These are phyloP conservation scores for Calocybe gangraenosa DNA, from an alignment of 768 basidiomycete species.

Conservation along the genomic window DNA sequence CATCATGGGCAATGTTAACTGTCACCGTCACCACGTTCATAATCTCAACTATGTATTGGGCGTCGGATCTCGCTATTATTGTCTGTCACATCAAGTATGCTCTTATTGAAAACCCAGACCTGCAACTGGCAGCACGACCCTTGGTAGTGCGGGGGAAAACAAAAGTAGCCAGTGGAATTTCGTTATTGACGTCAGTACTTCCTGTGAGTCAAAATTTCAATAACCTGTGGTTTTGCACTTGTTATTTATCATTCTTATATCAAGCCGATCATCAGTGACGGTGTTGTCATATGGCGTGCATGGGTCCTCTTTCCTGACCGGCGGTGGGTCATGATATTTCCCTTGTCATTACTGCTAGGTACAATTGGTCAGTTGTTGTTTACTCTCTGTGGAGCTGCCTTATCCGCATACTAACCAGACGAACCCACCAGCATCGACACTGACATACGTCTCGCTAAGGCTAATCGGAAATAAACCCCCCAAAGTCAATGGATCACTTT, in stretches of 20 bases:
- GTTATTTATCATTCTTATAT: slow-evolving; percentile 15
- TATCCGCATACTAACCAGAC: neutral
- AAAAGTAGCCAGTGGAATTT: neutral
- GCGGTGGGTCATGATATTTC: slow-evolving; percentile 3
- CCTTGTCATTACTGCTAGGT: slow-evolving; percentile 3
- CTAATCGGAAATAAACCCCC: neutral
- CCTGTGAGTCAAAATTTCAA: neutral
- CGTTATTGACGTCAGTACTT: neutral
- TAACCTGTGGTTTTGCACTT: neutral
- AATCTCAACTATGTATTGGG: slow-evolving; percentile 8
- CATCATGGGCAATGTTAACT: slow-evolving; percentile 4
- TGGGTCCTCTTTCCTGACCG: slow-evolving; percentile 5
- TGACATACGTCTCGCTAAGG: neutral
- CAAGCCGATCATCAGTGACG: slow-evolving; percentile 13
- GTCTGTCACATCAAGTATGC: neutral
- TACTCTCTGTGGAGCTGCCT: neutral
- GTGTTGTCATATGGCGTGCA: slow-evolving; percentile 9
- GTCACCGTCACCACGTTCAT: slow-evolving; percentile 3
- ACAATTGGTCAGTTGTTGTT: slow-evolving; percentile 5
- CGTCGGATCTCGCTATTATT: slow-evolving; percentile 2
- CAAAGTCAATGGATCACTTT: neutral
- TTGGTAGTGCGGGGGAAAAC: too few species aligned
- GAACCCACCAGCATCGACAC: neutral
- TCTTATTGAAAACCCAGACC: neutral
- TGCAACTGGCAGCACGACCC: neutral